phyloP scores from a whole-genome alignment of 495 filamentous ascomycete species.

The Podospora anserina region DNA sequence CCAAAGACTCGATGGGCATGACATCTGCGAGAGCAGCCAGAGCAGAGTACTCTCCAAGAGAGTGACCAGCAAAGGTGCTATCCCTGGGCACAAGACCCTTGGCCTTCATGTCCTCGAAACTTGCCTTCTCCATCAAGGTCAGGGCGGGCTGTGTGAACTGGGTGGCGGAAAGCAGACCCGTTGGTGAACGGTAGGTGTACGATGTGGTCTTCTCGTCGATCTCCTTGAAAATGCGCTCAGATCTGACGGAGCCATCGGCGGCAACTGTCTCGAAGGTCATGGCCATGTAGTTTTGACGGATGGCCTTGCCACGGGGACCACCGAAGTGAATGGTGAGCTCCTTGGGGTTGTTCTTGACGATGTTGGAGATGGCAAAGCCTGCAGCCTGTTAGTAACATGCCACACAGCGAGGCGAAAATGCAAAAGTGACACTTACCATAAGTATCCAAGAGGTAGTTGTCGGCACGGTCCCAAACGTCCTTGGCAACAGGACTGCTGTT shows the following conservation, averaged over 20 bases:
- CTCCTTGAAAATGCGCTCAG: slow-evolving; percentile 99
- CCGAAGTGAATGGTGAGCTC: slow-evolving; percentile 98
- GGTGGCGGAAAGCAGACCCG: slow-evolving; percentile 91
- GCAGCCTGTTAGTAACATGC: slow-evolving; percentile 39
- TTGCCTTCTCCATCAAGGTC: slow-evolving; percentile 99
- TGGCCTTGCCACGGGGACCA: slow-evolving; percentile 92
- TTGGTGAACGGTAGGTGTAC: slow-evolving; percentile 95
- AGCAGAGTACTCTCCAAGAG: slow-evolving; percentile 95
- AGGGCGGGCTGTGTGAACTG: slow-evolving; percentile 98
- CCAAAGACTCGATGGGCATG: slow-evolving; percentile 97
- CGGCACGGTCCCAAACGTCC: slow-evolving; percentile 97
- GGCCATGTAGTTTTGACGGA: slow-evolving; percentile 97
- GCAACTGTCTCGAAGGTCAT: slow-evolving; percentile 99
- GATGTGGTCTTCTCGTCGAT: slow-evolving; percentile 86
- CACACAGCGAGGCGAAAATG: neutral
- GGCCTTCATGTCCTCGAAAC: slow-evolving; percentile 97
- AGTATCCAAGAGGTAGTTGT: slow-evolving; percentile 97
- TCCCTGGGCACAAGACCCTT: slow-evolving; percentile 95
- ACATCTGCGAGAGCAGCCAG: slow-evolving; percentile 95
- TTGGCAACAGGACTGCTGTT: slow-evolving; percentile 85
- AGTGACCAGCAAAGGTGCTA: slow-evolving; percentile 96
- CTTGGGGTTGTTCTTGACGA: slow-evolving; percentile 99
- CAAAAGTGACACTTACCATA: slow-evolving; percentile 65
- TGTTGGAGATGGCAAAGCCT: slow-evolving; percentile 95
- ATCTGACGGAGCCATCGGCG: slow-evolving; percentile 86